These are phyloP conservation scores for Aureobasidium melanogenum DNA, from an alignment of 2,329 filamentous ascomycete species.

Conservation along the genomic window DNA sequence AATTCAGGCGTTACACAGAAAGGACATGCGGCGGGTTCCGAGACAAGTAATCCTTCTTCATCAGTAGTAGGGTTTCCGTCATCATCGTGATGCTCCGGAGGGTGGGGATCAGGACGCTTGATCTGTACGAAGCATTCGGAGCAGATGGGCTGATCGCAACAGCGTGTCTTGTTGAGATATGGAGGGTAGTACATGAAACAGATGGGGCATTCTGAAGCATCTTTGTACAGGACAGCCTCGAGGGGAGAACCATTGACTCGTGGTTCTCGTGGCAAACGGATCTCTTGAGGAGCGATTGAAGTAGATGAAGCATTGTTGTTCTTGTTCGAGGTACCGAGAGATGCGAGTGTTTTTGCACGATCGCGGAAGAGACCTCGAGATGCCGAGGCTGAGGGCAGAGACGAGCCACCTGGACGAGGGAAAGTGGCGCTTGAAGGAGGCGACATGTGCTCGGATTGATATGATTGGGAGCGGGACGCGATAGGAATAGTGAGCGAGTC, in stretches of 20 bases:
- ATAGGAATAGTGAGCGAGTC: slow-evolving; percentile 74
- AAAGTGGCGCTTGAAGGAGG: slow-evolving; percentile 51
- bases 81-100: slow-evolving; percentile 62
- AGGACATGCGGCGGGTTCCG: slow-evolving; percentile 83
- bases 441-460: slow-evolving; percentile 56
- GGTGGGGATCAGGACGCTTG: slow-evolving; percentile 84
- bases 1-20: slow-evolving; percentile 95
- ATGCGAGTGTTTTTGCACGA: slow-evolving; percentile 80
- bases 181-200: slow-evolving; percentile 95
- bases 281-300: slow-evolving; percentile 65
- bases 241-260: slow-evolving; percentile 91
- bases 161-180: slow-evolving; percentile 86
- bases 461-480: slow-evolving; percentile 64
- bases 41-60: slow-evolving; percentile 61
- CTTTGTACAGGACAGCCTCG: slow-evolving; percentile 89
- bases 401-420: slow-evolving; percentile 52
- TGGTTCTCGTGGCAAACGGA: slow-evolving; percentile 70
- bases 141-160: slow-evolving; percentile 92
- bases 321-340: slow-evolving; percentile 64
- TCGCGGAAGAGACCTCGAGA: slow-evolving; percentile 59
- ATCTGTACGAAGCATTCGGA: slow-evolving; percentile 99
- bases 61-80: slow-evolving; percentile 30
- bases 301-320: slow-evolving; percentile 59
- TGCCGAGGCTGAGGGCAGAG: slow-evolving; percentile 34
- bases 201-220: slow-evolving; percentile 84